phyloP scores from a whole-genome alignment of 2,329 filamentous ascomycete genomes.

The Colletotrichum costaricense region DNA sequence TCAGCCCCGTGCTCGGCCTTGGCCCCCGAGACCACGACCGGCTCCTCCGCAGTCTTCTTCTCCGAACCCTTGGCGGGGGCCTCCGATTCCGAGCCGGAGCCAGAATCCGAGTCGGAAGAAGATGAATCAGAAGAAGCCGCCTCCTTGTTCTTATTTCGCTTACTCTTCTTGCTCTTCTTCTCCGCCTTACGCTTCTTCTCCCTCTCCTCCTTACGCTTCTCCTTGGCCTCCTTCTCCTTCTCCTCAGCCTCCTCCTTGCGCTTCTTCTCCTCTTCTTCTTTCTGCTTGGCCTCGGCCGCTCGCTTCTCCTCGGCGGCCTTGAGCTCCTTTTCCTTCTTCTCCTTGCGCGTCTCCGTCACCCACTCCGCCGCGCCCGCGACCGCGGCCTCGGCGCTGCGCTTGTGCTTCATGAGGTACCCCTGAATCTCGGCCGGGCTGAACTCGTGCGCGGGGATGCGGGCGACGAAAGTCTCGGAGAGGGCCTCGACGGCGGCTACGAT shows the following conservation, averaged over 20 bases:
- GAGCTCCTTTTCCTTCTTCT: conserved; percentile 58
- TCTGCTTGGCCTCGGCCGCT: conserved; percentile 50
- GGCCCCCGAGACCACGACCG: conserved; percentile 35
- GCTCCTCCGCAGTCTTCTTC: conserved; percentile 13
- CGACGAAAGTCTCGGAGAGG: conserved; percentile 61
- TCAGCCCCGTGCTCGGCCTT: conserved; percentile 45
- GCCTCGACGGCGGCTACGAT: conserved; percentile 53
- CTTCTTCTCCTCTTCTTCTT: conserved; percentile 46
- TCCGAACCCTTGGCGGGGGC: not conserved
- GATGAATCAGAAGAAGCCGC: not conserved
- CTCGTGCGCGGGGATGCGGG: conserved; percentile 62
- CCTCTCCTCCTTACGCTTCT: conserved; percentile 39
- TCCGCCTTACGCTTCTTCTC: conserved; percentile 34
- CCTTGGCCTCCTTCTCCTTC: conserved; percentile 41
- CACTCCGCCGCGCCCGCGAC: conserved; percentile 60
- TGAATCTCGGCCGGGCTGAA: conserved; percentile 73
- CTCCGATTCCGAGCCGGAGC: conserved; percentile 3
- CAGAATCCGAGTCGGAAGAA: not conserved
- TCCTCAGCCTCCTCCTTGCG: conserved; percentile 44
- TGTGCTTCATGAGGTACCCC: conserved; percentile 67
- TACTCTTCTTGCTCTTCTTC: conserved; percentile 38
- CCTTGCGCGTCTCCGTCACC: conserved; percentile 60
- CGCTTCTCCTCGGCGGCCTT: conserved; percentile 55
- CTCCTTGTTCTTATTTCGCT: conserved; percentile 36
- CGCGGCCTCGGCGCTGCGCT: conserved; percentile 61